These are phyloP conservation scores for Fusarium redolens DNA, from an alignment of 2,329 filamentous ascomycete species.

Conservation along the genomic window DNA sequence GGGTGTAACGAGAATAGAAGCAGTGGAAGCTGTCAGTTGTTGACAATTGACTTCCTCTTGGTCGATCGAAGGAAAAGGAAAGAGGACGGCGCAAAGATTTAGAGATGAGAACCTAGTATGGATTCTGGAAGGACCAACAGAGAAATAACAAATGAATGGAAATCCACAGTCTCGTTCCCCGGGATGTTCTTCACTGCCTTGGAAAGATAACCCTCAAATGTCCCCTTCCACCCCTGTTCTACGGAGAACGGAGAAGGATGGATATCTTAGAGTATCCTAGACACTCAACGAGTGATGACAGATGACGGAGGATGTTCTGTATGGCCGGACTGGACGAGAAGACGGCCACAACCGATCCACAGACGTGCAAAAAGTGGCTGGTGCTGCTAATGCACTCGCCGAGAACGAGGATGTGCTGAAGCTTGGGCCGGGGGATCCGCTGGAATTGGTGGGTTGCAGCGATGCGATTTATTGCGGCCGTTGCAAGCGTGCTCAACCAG, in stretches of 20 bases:
- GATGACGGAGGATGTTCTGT: conserved; percentile 37
- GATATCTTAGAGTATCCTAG: conserved; percentile 1
- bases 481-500: conserved; percentile 18
- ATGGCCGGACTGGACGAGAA: conserved; percentile 30
- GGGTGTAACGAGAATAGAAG: conserved; percentile 30
- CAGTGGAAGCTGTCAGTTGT: conserved; percentile 12
- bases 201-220: conserved; percentile 41
- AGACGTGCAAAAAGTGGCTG: conserved; percentile 25
- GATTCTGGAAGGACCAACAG: background rate
- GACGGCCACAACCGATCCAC: conserved; percentile 26
- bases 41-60: conserved; percentile 6
- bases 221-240: conserved; percentile 30
- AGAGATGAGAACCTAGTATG: conserved; percentile 7
- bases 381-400: conserved; percentile 16
- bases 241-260: conserved; percentile 3
- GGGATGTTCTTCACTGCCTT: conserved; percentile 32
- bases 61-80: background rate
- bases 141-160: conserved; percentile 8
- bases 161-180: conserved; percentile 18
- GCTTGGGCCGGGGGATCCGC: conserved; percentile 31
- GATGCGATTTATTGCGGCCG: conserved; percentile 19
- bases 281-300: conserved; percentile 31
- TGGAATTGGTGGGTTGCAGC: conserved; percentile 37
- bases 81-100: background rate
- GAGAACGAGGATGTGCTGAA: conserved; percentile 31